Base-by-base conservation (phyloP, 2,329 filamentous ascomycete genomes). In the Diaporthe nobilis region DNA sequence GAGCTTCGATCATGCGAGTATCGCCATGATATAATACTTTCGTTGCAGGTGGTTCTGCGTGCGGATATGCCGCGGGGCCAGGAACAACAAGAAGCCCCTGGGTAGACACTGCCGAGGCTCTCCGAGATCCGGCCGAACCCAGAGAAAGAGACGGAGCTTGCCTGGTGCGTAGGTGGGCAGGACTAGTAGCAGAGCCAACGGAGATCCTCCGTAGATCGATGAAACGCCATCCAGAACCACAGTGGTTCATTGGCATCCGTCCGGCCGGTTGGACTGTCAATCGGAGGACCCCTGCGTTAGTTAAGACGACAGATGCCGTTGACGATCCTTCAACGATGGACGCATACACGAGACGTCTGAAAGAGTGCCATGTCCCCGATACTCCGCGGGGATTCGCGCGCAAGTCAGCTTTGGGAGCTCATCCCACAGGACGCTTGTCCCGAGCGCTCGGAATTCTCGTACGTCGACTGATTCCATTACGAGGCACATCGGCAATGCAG, bases 171-270 rank as follows among this genome's bases (percentile, higher is more conserved):
- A 13, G n/a, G 17, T 20, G 17, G 22, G 47, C 8, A 68, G 20
- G 37, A 34, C 47, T 68, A 53, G 65, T 39, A 53, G 31, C 17
- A 15, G 15, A 42, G 22, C 17, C 65, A 10, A 70, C 65, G 49
- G 65, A 70, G 65, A 70, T 70, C 65, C 49, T 70, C 65, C 65
- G 65, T 55, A 70, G 65, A 70, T 70, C 65, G 49, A 70, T 70
- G 65, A 28, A 51, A 70, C 65, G 7, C 49, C 49, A 70, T 22
- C 47, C 47, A 70, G 47, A 70, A 70, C 17, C 49, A 28, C 49
- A 55, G 34, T 31, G 65, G 49, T 31, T 20, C 49, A 70, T 55
- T 70, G 34, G 65, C 9, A 55, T 39, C 65, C 65, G 65, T 42
- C 65, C 49, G 65, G 49, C 65, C 65, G 65, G 65, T 39, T 70